phyloP scores from a whole-genome alignment of 768 basidiomycete genomes.

The Naganishia vishniacii region DNA sequence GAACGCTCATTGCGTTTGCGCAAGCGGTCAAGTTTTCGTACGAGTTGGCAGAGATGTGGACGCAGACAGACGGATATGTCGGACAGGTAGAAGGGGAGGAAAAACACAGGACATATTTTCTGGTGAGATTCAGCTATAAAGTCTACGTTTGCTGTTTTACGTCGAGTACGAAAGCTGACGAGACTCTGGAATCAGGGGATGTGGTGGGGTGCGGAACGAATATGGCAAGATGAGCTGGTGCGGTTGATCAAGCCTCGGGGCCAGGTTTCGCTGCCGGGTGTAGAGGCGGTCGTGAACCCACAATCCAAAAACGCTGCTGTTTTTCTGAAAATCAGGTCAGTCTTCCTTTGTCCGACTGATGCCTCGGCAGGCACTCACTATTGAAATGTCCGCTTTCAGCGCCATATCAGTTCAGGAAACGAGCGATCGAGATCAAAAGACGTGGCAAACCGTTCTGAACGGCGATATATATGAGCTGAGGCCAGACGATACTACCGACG shows the following conservation, averaged over 20 bases:
- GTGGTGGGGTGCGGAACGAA: slow-evolving; percentile 16
- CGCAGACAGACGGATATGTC: slow-evolving; percentile 10
- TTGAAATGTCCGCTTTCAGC: neutral
- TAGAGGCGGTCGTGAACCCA: neutral
- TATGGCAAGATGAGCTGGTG: slow-evolving; percentile 17
- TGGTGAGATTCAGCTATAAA: neutral
- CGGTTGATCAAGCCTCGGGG: neutral
- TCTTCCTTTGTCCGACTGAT: neutral
- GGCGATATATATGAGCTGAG: slow-evolving; percentile 4
- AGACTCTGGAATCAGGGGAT: neutral
- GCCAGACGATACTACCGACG: neutral
- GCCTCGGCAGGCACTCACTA: too few species aligned
- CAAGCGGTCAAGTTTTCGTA: slow-evolving; percentile 17
- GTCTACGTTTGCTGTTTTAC: neutral
- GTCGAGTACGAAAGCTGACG: neutral
- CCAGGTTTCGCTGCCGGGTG: neutral
- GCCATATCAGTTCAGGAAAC: slow-evolving; percentile 2
- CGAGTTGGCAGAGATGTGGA: slow-evolving; percentile 19
- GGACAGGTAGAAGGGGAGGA: slow-evolving; percentile 12
- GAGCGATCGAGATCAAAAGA: slow-evolving; percentile 5
- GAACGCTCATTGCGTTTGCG: slow-evolving; percentile 11
- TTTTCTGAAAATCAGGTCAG: slow-evolving; percentile 13
- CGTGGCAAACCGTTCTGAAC: slow-evolving; percentile 4
- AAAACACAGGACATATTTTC: slow-evolving; percentile 2
- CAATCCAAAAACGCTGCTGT: slow-evolving; percentile 1